A percentile compares a stretch with the other conserved stretches of the same genome.
Evolutionary conservation across 2,329 filamentous ascomycete species (phyloP).

Genomic region (Colletotrichum sp.): DNA sequence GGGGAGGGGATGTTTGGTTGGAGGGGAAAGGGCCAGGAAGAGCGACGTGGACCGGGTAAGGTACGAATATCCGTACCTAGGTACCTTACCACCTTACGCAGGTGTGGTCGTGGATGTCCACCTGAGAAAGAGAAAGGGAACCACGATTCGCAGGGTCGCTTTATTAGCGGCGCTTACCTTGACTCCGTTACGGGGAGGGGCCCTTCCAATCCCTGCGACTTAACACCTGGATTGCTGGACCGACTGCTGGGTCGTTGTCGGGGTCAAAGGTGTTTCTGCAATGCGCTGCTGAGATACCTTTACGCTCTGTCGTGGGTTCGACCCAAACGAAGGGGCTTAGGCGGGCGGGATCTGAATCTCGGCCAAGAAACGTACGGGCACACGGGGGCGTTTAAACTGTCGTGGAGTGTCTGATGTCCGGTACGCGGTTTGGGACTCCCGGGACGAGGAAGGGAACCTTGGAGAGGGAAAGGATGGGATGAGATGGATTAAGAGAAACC

Average conservation of each 20-base stretch:
- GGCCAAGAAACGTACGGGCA: conserved; percentile 4
- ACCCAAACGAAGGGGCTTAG: background rate
- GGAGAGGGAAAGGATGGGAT: background rate
- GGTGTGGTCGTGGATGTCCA: background rate
- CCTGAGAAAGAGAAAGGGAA: background rate
- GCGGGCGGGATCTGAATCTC: background rate
- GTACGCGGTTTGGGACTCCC: background rate
- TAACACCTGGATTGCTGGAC: background rate
- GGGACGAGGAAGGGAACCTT: background rate
- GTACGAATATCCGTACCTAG: background rate
- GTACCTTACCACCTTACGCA: background rate
- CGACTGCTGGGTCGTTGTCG: background rate
- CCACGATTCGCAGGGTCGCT: conserved; percentile 17
- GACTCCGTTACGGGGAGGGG: background rate
- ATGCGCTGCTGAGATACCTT: background rate
- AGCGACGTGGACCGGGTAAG: background rate
- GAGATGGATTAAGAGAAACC: background rate
- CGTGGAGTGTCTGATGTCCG: background rate
- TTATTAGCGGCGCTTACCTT: conserved; percentile 17
- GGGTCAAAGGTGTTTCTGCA: background rate
- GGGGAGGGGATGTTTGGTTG: background rate
- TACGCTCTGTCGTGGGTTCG: background rate
- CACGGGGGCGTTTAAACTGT: background rate
- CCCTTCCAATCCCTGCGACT: background rate
- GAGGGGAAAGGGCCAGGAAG: conserved; percentile 5